phyloP scores from a whole-genome alignment of 2,329 filamentous ascomycete genomes.

The Kalmusia sp. region DNA sequence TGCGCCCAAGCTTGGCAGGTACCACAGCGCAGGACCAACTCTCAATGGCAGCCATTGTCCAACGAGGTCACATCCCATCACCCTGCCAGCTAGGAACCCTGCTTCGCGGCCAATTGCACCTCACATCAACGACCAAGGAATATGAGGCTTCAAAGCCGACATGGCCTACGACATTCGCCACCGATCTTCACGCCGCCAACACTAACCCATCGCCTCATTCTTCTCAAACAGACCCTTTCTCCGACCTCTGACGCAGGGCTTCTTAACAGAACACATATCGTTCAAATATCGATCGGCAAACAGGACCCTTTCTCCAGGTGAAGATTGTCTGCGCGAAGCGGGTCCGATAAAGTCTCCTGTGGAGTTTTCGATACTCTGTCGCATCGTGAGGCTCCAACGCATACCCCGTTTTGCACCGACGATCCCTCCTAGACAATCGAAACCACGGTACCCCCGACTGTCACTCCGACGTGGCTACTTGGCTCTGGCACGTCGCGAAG shows the following conservation, averaged over 20 bases:
- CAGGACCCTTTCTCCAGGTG: not conserved
- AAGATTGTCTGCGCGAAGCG: not conserved
- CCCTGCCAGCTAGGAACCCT: no score
- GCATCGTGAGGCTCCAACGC: slow-evolving; percentile 5
- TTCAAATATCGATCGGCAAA: not conserved
- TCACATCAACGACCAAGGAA: not conserved
- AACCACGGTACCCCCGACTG: slow-evolving; percentile 1
- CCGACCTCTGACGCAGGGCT: no score
- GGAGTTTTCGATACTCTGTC: not conserved
- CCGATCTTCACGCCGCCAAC: not conserved
- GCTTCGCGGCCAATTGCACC: no score
- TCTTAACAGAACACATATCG: not conserved
- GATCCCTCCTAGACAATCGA: not conserved
- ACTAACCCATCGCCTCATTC: not conserved
- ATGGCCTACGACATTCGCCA: not conserved
- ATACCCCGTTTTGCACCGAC: not conserved
- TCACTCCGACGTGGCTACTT: not conserved
- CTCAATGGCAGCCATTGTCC: no score
- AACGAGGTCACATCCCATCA: no score
- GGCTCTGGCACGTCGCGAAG: not conserved
- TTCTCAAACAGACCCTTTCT: not conserved
- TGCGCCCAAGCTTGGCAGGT: slow-evolving; percentile 6
- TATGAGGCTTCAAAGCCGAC: not conserved
- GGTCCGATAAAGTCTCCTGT: not conserved
- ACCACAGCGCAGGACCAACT: no score